phyloP scores from a whole-genome alignment of 2,329 filamentous ascomycete species.

The Venturia asperata region DNA sequence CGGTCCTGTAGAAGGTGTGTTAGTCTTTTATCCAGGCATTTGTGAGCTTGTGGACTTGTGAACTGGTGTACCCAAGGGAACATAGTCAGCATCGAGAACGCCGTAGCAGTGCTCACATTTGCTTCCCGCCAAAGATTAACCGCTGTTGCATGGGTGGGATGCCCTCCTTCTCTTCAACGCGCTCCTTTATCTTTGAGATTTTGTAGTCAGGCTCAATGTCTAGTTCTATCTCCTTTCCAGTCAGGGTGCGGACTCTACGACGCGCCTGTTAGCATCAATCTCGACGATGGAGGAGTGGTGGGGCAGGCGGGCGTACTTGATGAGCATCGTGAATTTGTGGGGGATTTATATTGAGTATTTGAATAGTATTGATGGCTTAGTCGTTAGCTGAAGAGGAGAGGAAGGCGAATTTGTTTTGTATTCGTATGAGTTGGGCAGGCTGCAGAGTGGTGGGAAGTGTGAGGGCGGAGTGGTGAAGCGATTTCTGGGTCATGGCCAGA shows the following conservation, averaged over 20 bases:
- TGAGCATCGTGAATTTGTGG: slow-evolving; percentile 35
- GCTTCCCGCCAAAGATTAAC: slow-evolving; percentile 93
- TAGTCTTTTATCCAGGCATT: not conserved
- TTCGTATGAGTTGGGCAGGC: not conserved
- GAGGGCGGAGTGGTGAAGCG: not conserved
- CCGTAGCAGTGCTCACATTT: slow-evolving; percentile 59
- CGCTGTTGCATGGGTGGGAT: slow-evolving; percentile 96
- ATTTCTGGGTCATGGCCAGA: not conserved
- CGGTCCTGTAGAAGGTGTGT: slow-evolving; percentile 54
- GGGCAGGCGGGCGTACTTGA: slow-evolving; percentile 42
- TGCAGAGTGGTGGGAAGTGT: not conserved
- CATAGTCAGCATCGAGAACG: not conserved
- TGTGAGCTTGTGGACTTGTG: not conserved
- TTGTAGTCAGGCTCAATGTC: slow-evolving; percentile 94
- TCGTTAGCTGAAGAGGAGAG: not conserved
- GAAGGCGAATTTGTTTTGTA: not conserved
- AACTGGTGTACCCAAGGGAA: not conserved
- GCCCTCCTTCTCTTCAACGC: slow-evolving; percentile 97
- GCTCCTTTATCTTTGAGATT: slow-evolving; percentile 95
- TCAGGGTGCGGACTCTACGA: slow-evolving; percentile 85
- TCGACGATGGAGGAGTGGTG: slow-evolving; percentile 14
- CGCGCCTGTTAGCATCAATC: slow-evolving; percentile 13
- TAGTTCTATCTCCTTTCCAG: slow-evolving; percentile 97
- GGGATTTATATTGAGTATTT: not conserved
- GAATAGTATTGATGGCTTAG: not conserved